Percentiles rank a stretch among this genome's conserved stretches.
phyloP scores from a whole-genome alignment of 2,329 filamentous ascomycete species.

The Bipolaris zeicola region DNA sequence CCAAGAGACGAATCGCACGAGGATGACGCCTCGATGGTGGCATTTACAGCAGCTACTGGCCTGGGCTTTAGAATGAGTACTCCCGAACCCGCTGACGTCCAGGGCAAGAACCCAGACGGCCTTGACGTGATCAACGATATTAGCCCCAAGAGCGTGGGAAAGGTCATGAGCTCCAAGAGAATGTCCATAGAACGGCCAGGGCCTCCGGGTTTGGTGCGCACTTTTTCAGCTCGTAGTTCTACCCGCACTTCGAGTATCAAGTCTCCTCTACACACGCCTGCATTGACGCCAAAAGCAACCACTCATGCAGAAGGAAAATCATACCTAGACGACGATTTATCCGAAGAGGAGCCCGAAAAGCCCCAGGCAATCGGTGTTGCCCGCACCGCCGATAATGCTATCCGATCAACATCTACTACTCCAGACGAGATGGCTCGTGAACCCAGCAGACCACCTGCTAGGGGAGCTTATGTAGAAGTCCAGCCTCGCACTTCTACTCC shows the following conservation, averaged over 20 bases:
- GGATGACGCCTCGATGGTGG: conserved; percentile 37
- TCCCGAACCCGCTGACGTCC: conserved; percentile 19
- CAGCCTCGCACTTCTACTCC: conserved; percentile 34
- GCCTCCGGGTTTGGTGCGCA: conserved; percentile 42
- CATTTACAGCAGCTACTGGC: conserved; percentile 41
- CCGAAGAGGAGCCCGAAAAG: conserved; percentile 35
- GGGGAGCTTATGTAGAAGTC: conserved; percentile 37
- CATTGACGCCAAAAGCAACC: conserved; percentile 21
- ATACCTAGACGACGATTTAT: conserved; percentile 36
- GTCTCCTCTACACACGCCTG: conserved; percentile 29
- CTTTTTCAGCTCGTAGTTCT: conserved; percentile 41
- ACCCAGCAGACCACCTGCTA: conserved; percentile 23
- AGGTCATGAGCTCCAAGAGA: conserved; percentile 43
- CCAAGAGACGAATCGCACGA: conserved; percentile 15
- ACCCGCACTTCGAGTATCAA: conserved; percentile 36
- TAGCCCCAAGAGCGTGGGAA: conserved; percentile 31
- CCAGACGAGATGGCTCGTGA: conserved; percentile 23
- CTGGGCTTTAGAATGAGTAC: conserved; percentile 36
- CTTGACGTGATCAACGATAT: conserved; percentile 26
- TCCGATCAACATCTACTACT: conserved; percentile 38
- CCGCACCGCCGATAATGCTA: conserved; percentile 49
- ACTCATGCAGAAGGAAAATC: conserved; percentile 28
- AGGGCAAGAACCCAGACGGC: conserved; percentile 22
- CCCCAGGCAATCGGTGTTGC: conserved; percentile 50
- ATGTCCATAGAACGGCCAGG: conserved; percentile 45